Evolutionary conservation across 1,284 basidiomycete species (phyloP).

Genomic region (Rhodofomes roseus): DNA sequence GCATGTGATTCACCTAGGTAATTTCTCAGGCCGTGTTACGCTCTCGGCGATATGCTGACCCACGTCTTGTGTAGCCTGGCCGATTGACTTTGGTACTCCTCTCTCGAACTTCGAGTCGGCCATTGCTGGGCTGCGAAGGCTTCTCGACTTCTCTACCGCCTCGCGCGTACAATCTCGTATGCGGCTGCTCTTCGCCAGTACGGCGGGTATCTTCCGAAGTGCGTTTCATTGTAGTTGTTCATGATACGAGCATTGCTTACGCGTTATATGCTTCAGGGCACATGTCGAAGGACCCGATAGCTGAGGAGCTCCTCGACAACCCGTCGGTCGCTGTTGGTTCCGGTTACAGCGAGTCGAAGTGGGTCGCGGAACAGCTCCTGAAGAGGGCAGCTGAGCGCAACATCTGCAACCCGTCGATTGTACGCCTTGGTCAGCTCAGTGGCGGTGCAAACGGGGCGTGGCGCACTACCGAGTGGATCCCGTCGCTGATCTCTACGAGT

Average conservation of each 20-base stretch:
- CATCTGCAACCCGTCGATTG: not conserved
- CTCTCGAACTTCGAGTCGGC: slow-evolving; percentile 14
- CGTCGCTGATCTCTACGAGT: slow-evolving; percentile 2
- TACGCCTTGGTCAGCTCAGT: slow-evolving; percentile 6
- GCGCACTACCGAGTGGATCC: slow-evolving; percentile 6
- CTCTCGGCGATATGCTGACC: not conserved
- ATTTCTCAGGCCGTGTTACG: not conserved
- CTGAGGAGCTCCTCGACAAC: slow-evolving; percentile 8
- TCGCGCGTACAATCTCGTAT: not conserved
- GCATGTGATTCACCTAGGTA: slow-evolving; percentile 23
- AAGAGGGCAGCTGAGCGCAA: not conserved
- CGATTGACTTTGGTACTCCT: slow-evolving; percentile 18
- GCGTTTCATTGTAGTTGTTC: not conserved
- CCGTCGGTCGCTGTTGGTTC: slow-evolving; percentile 14
- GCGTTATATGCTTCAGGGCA: not conserved
- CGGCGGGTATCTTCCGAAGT: slow-evolving; percentile 4
- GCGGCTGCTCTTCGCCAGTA: slow-evolving; percentile 4
- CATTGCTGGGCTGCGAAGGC: not conserved
- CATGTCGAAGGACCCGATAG: slow-evolving; percentile 7
- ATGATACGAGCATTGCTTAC: not conserved
- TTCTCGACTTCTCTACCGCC: slow-evolving; percentile 1
- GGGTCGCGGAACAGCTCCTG: slow-evolving; percentile 26
- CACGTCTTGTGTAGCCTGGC: slow-evolving; percentile 16
- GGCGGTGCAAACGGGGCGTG: slow-evolving; percentile 5
- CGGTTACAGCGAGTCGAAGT: slow-evolving; percentile 23